These are phyloP conservation scores for Dentiscutata heterogama DNA, from an alignment of 371 early-diverging fungal genomes.

Conservation along the genomic window DNA sequence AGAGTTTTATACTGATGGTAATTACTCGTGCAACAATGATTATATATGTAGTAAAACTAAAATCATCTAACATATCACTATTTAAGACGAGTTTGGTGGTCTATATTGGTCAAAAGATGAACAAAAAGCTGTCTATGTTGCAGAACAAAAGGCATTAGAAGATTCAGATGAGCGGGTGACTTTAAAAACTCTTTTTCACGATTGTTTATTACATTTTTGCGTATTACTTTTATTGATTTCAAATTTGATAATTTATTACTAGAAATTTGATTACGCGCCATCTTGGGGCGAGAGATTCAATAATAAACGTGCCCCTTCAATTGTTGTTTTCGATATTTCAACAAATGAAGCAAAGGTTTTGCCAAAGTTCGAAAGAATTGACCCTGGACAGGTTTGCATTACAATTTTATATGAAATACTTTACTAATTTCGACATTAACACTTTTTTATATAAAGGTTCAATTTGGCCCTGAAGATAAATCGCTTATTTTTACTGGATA, in stretches of 20 bases:
- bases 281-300: neutral
- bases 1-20: conserved; percentile 37
- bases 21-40: neutral
- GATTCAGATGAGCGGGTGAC: conserved; percentile 6
- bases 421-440: neutral
- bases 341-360: neutral
- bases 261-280: conserved; percentile 21
- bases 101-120: conserved; percentile 14
- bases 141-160: conserved; percentile 23
- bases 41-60: too few species aligned
- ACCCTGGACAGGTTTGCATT: conserved; percentile 12
- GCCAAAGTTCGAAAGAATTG: conserved; percentile 12
- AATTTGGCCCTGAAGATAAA: conserved; percentile 18
- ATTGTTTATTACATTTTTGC: neutral
- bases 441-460: neutral
- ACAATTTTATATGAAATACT: neutral
- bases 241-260: neutral
- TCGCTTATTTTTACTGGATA: conserved; percentile 30
- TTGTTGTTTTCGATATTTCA: neutral
- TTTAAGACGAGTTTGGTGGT: neutral
- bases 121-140: conserved; percentile 11
- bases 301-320: neutral
- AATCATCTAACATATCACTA: neutral
- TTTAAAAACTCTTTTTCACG: neutral
- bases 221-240: neutral